Evolutionary conservation across 306 rosid species (phyloP), one percentile per base, ranked within the genome.

Genomic region (Medicago arabica): DNA sequence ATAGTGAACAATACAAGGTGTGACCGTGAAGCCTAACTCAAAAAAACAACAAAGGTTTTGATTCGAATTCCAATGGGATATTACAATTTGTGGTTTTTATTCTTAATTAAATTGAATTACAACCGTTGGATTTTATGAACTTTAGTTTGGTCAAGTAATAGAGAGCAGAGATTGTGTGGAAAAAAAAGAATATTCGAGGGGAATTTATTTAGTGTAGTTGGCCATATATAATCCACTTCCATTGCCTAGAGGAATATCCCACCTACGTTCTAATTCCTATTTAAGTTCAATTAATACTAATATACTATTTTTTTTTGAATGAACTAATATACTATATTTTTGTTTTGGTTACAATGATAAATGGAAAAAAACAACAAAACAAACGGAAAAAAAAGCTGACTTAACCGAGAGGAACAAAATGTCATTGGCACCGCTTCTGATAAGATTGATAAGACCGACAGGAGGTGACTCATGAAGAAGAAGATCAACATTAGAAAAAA

Each of bases 61-160:
- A 74, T 43, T 55, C 36, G 61, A 55, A 83, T 62, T 80, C 78
- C 72, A 74, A 75, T 28, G 82, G 86, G 85, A 88, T 86, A 89
- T 85, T 85, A 13, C 9, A n/a, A 47, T 28, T 14, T 0, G 4
- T 38, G 7, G 7, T 21, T 9, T 65, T 13, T 34, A 14, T 40
- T 69, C 58, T 46, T 14, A 3, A 16, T 13, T 9, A 14, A 18
- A 43, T 5, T 62, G 0, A 0, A 67, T 44, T 17, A 17, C 0
- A 71, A 16, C 79, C 81, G 83, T 82, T 14, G 0, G 85, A 64
- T 84, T 38, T 8, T 51, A 58, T n/a, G 74, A 73, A 51, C 15
- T 73, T 75, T 7, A 1, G 0, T 4, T 28, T 6, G 40, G 43
- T 19, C 18, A 43, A 7, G 44, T 1, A 44, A 69, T 70, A 50